Evolutionary conservation across 257 asterid genomes (phyloP), one percentile per base, ranked within the genome.

Genomic region (Echites panduratus): DNA sequence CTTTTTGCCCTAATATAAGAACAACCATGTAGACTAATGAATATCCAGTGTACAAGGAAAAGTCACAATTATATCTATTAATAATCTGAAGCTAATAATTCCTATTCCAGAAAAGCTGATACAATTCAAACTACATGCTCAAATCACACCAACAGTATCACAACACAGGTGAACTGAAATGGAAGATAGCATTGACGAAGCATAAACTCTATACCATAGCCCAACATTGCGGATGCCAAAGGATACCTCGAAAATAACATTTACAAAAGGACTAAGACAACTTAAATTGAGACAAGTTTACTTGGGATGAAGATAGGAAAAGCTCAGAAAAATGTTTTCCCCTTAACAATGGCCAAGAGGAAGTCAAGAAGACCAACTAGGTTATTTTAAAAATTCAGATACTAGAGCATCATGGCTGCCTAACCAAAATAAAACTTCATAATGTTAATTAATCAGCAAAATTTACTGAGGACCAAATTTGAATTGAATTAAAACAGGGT

Each of bases 1-100:
- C 88, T 73, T 82, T 66, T 95, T 70, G 69, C 70, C 78, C 97
- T 94, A 32, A 19, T 4, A 56, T 32, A 61, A 54, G 45, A 12
- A 72, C 43, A 53, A 19, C 4, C 20, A 74, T 14, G n/a, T n/a
- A n/a, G n/a, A n/a, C n/a, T n/a, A n/a, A n/a, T n/a, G n/a, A n/a
- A n/a, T n/a, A n/a, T n/a, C n/a, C n/a, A n/a, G n/a, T n/a, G n/a
- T n/a, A n/a, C n/a, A n/a, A n/a, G n/a, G n/a, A n/a, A n/a, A n/a
- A n/a, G n/a, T n/a, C n/a, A n/a, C n/a, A n/a, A n/a, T n/a, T n/a
- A n/a, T n/a, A n/a, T 59, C 66, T 44, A 40, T 16, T 11, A 32
- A 19, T 4, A 38, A 5, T 72, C 57, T 19, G 35, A 19, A 59
- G 44, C 17, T 26, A 58, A 32, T 27, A 72, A 29, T 38, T 22